Evolutionary conservation across 1,284 basidiomycete species (phyloP).

Genomic region (Ceratobasidium papillatum): DNA sequence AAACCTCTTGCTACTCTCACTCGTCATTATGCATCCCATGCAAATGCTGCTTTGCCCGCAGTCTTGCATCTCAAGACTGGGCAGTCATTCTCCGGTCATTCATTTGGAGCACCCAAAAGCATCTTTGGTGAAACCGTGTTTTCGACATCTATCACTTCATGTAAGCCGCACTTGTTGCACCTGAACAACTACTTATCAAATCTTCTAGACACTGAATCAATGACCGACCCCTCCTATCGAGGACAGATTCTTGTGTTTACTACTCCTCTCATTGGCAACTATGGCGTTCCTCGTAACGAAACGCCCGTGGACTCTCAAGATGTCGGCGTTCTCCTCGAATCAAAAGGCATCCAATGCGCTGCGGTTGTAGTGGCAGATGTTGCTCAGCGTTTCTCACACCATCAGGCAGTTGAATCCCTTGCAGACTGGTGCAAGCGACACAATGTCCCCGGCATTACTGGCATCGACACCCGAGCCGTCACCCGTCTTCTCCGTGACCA

Average conservation of each 20-base stretch:
- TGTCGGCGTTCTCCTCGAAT: slow-evolving; percentile 92
- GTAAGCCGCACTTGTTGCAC: slow-evolving; percentile 58
- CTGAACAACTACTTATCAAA: neutral
- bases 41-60: slow-evolving; percentile 67
- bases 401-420: slow-evolving; percentile 91
- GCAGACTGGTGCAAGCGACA: slow-evolving; percentile 93
- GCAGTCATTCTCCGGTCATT: slow-evolving; percentile 87
- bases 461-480: slow-evolving; percentile 97
- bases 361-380: slow-evolving; percentile 95
- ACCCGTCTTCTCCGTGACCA: slow-evolving; percentile 94
- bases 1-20: neutral
- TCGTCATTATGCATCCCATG: slow-evolving; percentile 41
- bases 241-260: slow-evolving; percentile 99
- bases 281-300: slow-evolving; percentile 90
- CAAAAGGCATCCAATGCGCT: slow-evolving; percentile 87
- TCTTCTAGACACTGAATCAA: slow-evolving; percentile 92
- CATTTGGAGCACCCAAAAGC: slow-evolving; percentile 89
- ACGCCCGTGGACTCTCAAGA: slow-evolving; percentile 79
- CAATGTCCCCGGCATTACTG: slow-evolving; percentile 92
- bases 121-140: slow-evolving; percentile 98
- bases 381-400: slow-evolving; percentile 94
- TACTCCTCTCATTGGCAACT: slow-evolving; percentile 98
- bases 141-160: slow-evolving; percentile 98
- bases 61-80: slow-evolving; percentile 93
- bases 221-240: slow-evolving; percentile 99